phyloP scores from a whole-genome alignment of 331 rosid genomes.

The Ulmus americana region DNA sequence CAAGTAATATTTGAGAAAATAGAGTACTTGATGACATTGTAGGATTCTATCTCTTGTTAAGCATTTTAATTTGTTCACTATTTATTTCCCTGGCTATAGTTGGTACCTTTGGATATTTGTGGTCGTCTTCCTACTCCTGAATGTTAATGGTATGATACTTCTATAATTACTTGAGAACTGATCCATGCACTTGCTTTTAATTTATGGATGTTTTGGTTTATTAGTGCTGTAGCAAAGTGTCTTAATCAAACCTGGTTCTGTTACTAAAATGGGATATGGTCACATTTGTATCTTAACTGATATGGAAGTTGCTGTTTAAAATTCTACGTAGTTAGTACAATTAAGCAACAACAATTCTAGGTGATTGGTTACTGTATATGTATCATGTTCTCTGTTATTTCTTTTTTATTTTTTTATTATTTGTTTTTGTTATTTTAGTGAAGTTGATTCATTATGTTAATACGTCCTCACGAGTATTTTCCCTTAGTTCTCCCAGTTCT shows the following conservation, averaged over 20 bases:
- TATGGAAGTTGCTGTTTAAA: neutral
- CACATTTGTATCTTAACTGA: neutral
- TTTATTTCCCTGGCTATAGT: constrained; percentile 26
- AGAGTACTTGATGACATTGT: neutral
- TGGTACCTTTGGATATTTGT: constrained; percentile 55
- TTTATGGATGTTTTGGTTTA: neutral
- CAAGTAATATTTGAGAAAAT: constrained; percentile 14
- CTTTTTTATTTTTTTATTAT: neutral
- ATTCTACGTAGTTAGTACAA: no score
- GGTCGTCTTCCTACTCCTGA: constrained; percentile 42
- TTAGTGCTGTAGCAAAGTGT: neutral
- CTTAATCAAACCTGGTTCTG: neutral
- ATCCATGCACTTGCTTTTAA: neutral
- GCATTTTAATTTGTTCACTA: neutral
- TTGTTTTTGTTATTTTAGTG: no score
- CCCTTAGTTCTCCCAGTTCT: no score
- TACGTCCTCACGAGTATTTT: no score
- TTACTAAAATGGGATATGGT: neutral
- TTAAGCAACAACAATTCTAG: no score
- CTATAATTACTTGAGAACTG: neutral
- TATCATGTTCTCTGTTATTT: no score
- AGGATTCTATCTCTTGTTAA: neutral
- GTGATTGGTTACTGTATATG: no score
- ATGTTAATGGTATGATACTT: constrained; percentile 34
- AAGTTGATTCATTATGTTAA: no score